Evolutionary conservation across 345 rosid genomes (phyloP), one percentile per base, ranked within the genome.

Genomic region (Lepidium africanum): DNA sequence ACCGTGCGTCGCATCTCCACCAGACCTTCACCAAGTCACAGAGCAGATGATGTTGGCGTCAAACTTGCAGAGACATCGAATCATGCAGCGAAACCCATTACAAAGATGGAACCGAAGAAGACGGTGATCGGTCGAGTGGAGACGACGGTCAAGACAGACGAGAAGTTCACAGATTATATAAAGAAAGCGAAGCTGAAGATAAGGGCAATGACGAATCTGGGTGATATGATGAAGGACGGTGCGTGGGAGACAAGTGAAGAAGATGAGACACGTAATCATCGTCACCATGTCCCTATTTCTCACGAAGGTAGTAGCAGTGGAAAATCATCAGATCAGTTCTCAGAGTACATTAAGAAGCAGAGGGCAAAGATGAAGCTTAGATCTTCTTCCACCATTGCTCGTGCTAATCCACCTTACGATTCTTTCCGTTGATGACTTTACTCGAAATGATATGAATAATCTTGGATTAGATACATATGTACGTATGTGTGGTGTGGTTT

Each of bases 181-280:
- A 69, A 63, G 47, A 63, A 48, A 58, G 79, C 75, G 19, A 75
- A 75, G 49, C 66, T 69, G 25, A 75, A 42, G 75, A 63, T 75
- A 37, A 54, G 66, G 45, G 78, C 78, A 41, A 63, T 55, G 71
- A 69, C 77, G 59, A 65, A 65, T 73, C 36, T 46, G 6, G 76
- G 70, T 54, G 76, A 71, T 54, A 54, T 53, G 55, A 62, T 38
- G 47, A 48, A 36, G 43, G 53, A 65, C 17, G 73, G 60, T 60
- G 55, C 46, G 11, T 58, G 40, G 13, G 77, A 57, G 41, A 65
- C 65, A 8, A 48, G 53, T 36, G 69, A 60, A 23, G 39, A 51
- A 25, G 78, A 62, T 15, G 12, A 56, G 43, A 72, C 51, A 53
- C 75, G 9, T 51, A 50, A 63, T 43, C 56, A 53, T 14, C 47